Evolutionary conservation across 805 yeast species (phyloP).

Genomic region (Monosporozyma yasuniensis): DNA sequence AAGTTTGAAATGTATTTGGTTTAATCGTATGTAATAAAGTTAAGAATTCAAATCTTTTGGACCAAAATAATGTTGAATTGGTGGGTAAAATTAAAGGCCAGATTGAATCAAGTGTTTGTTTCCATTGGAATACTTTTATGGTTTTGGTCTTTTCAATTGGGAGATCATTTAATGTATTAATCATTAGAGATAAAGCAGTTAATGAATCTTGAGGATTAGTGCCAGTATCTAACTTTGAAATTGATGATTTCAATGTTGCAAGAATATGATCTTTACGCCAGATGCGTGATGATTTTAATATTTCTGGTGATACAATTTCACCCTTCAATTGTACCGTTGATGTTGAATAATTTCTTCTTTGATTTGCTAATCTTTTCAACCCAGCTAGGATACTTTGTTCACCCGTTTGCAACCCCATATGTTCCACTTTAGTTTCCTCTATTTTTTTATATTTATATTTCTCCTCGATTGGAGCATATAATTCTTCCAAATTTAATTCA

Average conservation of each 20-base stretch:
- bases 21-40: slow-evolving; percentile 11
- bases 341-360: slow-evolving; percentile 18
- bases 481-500: slow-evolving; percentile 59
- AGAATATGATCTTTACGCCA: neutral
- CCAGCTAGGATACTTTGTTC: slow-evolving; percentile 25
- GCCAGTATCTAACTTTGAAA: neutral
- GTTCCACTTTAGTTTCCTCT: neutral
- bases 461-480: slow-evolving; percentile 48
- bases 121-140: slow-evolving; percentile 9
- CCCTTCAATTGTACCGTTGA: too few species aligned
- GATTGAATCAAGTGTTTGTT: slow-evolving; percentile 10
- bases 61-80: slow-evolving; percentile 15
- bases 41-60: slow-evolving; percentile 13
- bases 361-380: slow-evolving; percentile 21
- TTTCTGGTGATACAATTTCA: too few species aligned
- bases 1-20: slow-evolving; percentile 6
- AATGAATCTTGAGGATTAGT: neutral
- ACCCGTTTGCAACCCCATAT: neutral
- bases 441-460: slow-evolving; percentile 13
- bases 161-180: neutral
- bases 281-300: too few species aligned
- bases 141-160: neutral
- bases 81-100: slow-evolving; percentile 19
- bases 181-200: neutral
- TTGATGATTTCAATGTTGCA: too few species aligned